A percentile compares a stretch with the other conserved stretches of the same genome.
Conservation (phyloP, 768 basidiomycete genomes). For the Boletus tylopilopsis region DNA sequence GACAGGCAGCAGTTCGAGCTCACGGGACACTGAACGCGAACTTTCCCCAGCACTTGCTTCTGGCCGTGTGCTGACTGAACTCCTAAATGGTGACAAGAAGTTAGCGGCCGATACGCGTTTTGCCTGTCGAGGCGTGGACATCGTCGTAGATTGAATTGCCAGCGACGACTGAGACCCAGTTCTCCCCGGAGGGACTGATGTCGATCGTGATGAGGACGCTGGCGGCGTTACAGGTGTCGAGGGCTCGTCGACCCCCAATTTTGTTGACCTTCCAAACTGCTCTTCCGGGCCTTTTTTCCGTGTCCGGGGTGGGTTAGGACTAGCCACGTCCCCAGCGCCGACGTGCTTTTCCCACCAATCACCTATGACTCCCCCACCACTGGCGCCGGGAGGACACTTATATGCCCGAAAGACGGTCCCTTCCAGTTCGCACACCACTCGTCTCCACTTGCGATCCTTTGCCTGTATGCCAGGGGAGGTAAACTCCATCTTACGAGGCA, state of each 20-base stretch:
- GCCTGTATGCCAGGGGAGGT: constrained; percentile 79
- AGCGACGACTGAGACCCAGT: constrained; percentile 25
- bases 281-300: constrained; percentile 20
- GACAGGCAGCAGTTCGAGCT: constrained; percentile 24
- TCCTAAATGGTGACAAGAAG: constrained; percentile 27
- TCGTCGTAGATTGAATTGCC: constrained; percentile 12
- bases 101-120: constrained; percentile 29
- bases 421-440: constrained; percentile 83
- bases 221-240: background rate
- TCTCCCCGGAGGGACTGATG: constrained; percentile 11
- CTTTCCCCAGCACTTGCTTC: constrained; percentile 12
- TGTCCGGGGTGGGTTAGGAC: constrained; percentile 24
- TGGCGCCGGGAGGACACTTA: constrained; percentile 40
- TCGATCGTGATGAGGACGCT: constrained; percentile 1
- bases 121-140: constrained; percentile 13
- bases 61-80: constrained; percentile 5
- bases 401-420: constrained; percentile 88
- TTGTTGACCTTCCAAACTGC: constrained; percentile 23
- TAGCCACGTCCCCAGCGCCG: constrained; percentile 61
- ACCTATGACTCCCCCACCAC: constrained; percentile 52
- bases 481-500: constrained; percentile 96
- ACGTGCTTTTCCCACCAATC: constrained; percentile 79
- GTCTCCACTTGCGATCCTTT: constrained; percentile 87
- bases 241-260: constrained; percentile 19
- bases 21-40: constrained; percentile 7